These are phyloP conservation scores for Sarocladiaceae sp. DNA, from an alignment of 2,329 filamentous ascomycete genomes.

Conservation along the genomic window DNA sequence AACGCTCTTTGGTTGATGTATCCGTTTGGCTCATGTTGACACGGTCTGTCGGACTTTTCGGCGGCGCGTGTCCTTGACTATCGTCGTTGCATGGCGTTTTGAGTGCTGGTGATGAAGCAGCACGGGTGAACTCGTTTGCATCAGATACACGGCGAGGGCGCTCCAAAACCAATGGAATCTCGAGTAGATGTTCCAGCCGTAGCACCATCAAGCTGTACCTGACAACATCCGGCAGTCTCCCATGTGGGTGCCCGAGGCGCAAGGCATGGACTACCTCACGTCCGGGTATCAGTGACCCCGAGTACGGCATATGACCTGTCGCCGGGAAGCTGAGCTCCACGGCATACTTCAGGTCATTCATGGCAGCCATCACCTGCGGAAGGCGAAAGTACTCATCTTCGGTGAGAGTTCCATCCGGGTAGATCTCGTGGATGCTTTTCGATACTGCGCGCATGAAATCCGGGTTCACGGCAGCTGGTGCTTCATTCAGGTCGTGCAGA, in stretches of 20 bases:
- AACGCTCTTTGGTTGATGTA: neutral
- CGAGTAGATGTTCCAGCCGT: neutral
- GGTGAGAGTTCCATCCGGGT: neutral
- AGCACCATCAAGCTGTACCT: neutral
- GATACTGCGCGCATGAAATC: neutral
- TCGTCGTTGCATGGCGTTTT: too few species aligned
- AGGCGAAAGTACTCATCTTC: neutral
- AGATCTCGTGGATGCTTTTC: neutral
- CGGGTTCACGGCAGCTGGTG: neutral
- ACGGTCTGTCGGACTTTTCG: too few species aligned
- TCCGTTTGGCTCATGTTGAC: too few species aligned
- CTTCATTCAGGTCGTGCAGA: neutral
- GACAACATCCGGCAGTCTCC: neutral
- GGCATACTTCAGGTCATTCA: neutral
- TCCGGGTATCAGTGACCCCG: neutral
- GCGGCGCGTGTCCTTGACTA: too few species aligned
- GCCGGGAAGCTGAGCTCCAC: neutral
- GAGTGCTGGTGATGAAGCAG: too few species aligned
- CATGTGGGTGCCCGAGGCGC: neutral
- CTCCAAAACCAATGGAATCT: too few species aligned
- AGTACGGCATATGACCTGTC: neutral
- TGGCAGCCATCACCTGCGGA: neutral
- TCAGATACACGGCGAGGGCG: too few species aligned
- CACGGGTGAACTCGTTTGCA: too few species aligned
- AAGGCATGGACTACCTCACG: neutral